A percentile compares a stretch with the other conserved stretches of the same genome.
phyloP scores from a whole-genome alignment of 2,329 filamentous ascomycete genomes.

The Erysiphe neolycopersici region DNA sequence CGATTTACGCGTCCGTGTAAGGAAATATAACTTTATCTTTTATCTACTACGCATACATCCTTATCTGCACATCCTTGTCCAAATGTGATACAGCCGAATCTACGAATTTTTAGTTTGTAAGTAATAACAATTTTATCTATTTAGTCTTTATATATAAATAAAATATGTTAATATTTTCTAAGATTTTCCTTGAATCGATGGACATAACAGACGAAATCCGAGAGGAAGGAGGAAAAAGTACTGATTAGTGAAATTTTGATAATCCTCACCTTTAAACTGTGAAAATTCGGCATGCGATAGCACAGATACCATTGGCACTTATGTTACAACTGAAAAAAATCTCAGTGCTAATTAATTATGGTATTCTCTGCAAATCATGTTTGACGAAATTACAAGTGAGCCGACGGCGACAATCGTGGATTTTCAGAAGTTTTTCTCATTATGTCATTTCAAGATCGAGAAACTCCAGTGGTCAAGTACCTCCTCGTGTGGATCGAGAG shows the following conservation, averaged over 20 bases:
- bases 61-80: background rate
- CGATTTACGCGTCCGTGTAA: too few relatives aligned
- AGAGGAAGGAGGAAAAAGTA: too few relatives aligned
- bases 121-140: too few relatives aligned
- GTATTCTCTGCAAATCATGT: conserved; percentile 13
- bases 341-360: conserved; percentile 8
- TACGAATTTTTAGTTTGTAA: too few relatives aligned
- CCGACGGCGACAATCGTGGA: conserved; percentile 4
- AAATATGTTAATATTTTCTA: too few relatives aligned
- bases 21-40: too few relatives aligned
- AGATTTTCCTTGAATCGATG: too few relatives aligned
- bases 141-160: too few relatives aligned
- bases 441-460: conserved; percentile 1
- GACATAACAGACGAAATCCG: too few relatives aligned
- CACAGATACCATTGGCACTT: background rate
- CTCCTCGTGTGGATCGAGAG: background rate
- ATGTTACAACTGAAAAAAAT: conserved; percentile 5
- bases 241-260: too few relatives aligned
- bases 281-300: too few relatives aligned
- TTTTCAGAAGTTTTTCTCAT: conserved; percentile 6
- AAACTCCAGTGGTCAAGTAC: background rate
- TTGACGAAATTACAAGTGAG: conserved; percentile 8
- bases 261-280: too few relatives aligned
- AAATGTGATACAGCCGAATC: background rate
- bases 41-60: background rate